Conservation (phyloP, 306 rosid genomes). For the Cicer cuneatum region DNA sequence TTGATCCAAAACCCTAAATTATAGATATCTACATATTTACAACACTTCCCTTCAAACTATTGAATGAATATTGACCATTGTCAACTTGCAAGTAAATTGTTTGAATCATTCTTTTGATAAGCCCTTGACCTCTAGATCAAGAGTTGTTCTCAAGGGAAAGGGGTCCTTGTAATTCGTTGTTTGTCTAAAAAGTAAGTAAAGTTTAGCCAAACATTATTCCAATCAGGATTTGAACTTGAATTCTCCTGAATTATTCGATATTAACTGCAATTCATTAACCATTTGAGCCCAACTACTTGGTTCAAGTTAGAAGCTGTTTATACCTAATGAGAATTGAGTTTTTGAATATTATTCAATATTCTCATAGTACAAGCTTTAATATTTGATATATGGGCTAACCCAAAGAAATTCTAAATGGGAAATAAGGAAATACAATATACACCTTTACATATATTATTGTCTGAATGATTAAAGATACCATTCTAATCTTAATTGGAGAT, state of each 20-base stretch:
- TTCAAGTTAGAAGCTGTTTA: neutral
- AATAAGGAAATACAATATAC: neutral
- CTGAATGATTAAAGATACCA: neutral
- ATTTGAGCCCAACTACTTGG: no score
- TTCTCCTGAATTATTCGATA: no score
- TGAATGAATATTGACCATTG: neutral
- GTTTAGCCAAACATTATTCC: no score
- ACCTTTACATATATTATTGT: neutral
- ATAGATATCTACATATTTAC: neutral
- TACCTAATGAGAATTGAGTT: neutral
- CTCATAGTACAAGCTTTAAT: neutral
- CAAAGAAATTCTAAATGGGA: neutral
- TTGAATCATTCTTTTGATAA: neutral
- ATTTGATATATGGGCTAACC: neutral
- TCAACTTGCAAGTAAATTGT: neutral
- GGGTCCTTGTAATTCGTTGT: no score
- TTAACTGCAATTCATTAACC: no score
- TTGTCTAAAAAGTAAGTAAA: no score
- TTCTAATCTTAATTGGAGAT: neutral
- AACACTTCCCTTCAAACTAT: neutral
- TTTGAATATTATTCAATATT: conserved; percentile 5
- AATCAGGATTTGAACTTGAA: no score
- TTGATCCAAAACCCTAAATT: neutral
- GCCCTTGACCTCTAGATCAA: neutral
- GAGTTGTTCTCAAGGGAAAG: no score